These are phyloP conservation scores for Diaporthe vexans DNA, from an alignment of 2,329 filamentous ascomycete genomes.

Conservation along the genomic window DNA sequence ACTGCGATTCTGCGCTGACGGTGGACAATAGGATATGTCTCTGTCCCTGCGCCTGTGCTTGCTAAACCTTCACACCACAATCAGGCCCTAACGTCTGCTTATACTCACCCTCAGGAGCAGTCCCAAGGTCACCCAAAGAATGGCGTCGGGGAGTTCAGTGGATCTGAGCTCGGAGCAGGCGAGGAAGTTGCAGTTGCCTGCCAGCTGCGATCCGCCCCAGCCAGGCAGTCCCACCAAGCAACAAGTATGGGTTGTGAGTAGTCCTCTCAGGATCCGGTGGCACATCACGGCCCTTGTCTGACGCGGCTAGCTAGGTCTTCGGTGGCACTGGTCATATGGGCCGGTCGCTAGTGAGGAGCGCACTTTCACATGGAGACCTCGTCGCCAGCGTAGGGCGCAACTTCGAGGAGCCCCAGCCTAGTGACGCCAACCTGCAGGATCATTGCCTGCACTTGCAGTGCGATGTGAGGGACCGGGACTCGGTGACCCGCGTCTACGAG, in stretches of 20 bases:
- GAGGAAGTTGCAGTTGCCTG: slow-evolving; percentile 74
- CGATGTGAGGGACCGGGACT: slow-evolving; percentile 87
- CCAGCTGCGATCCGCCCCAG: slow-evolving; percentile 88
- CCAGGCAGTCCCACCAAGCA: slow-evolving; percentile 78
- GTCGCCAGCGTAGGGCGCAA: slow-evolving; percentile 89
- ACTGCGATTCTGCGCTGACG: slow-evolving; percentile 8
- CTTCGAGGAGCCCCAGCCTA: slow-evolving; percentile 79
- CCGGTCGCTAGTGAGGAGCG: slow-evolving; percentile 86
- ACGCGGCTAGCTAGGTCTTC: slow-evolving; percentile 74
- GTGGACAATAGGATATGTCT: background rate
- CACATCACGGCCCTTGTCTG: slow-evolving; percentile 24
- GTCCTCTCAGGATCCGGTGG: slow-evolving; percentile 7
- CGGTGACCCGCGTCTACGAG: slow-evolving; percentile 80
- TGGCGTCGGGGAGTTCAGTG: slow-evolving; percentile 46
- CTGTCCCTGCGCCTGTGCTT: background rate
- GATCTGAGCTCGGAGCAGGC: slow-evolving; percentile 49
- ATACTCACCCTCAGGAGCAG: slow-evolving; percentile 7
- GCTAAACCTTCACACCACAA: background rate
- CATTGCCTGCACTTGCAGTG: slow-evolving; percentile 87
- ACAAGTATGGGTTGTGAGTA: slow-evolving; percentile 88
- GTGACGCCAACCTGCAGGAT: slow-evolving; percentile 79
- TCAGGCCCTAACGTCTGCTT: background rate
- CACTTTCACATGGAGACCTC: slow-evolving; percentile 83
- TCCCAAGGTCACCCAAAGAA: slow-evolving; percentile 31
- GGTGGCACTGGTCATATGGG: slow-evolving; percentile 98